Evolutionary conservation across 306 rosid genomes (phyloP), one percentile per base, ranked within the genome.

Genomic region (Corylus heterophylla): DNA sequence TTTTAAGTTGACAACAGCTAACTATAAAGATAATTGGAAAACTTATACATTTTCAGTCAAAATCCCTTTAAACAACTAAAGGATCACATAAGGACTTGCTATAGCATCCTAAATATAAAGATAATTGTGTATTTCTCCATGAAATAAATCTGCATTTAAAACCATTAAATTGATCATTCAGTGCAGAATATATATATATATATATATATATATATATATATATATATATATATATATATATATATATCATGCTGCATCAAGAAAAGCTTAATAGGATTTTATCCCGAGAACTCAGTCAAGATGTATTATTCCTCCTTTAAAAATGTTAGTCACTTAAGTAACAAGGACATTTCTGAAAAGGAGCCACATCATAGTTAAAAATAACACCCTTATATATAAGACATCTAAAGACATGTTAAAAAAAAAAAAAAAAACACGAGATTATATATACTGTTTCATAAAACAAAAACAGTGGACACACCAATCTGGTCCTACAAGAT

Each of bases 11-110:
- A 59, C 48, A 44, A 76, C 59, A 37, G 77, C 56, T 18, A 73
- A 48, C 74, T 58, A 47, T 80, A 48, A 69, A 77, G 47, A 71
- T 58, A 77, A 79, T 11, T 2, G 0, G 31, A 63, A 63, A 27
- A 2, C 27, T 55, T 18, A 79, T 78, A 64, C 58, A 6, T 74
- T 68, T 76, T 10, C 37, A 13, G 20, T 29, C 50, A 81, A 82
- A 72, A 31, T 61, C 55, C 55, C 67, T 69, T 42, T 63, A 42
- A 54, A 85, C 71, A 73, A 14, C 74, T 51, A 79, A 81, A 68
- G 81, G 80, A 51, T 76, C 71, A 64, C 75, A 29, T 49, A 2
- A 80, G 50, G 39, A 66, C 61, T 14, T 77, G 54, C 59, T 39
- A 39, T 39, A 54, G 73, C 31, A 70, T 69, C 63, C 75, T 31